Evolutionary conservation across 495 filamentous ascomycete species (phyloP).

Genomic region (Pyrenopolyporus hunteri): DNA sequence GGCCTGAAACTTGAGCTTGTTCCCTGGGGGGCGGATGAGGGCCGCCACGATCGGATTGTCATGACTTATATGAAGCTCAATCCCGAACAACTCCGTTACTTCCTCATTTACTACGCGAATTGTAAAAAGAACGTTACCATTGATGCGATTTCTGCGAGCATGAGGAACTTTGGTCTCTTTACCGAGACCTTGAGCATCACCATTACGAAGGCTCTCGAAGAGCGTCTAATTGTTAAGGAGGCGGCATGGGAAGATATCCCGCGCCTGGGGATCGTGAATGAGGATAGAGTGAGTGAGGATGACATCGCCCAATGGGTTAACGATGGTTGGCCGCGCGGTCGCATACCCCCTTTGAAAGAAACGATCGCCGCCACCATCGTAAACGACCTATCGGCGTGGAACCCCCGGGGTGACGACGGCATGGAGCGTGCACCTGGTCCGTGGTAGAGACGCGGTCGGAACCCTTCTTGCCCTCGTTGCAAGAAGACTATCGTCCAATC

Average conservation of each 20-base stretch:
- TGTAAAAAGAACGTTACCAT: constrained; percentile 41
- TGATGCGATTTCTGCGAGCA: constrained; percentile 22
- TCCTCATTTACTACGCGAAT: constrained; percentile 39
- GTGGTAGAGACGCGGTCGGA: not conserved
- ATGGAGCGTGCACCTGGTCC: not conserved
- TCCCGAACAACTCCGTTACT: constrained; percentile 45
- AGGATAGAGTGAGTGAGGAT: not conserved
- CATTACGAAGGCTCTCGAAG: constrained; percentile 27
- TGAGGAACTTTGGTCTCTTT: constrained; percentile 29
- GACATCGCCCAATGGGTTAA: not conserved
- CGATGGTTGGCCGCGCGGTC: constrained; percentile 16
- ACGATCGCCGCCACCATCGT: not conserved
- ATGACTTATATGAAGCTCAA: constrained; percentile 48
- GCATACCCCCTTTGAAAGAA: not conserved
- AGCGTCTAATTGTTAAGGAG: constrained; percentile 13
- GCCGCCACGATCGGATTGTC: constrained; percentile 44
- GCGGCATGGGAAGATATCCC: constrained; percentile 4
- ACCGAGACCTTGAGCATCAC: constrained; percentile 34
- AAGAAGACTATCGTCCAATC: not conserved
- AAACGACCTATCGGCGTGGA: not conserved
- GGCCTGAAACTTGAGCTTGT: constrained; percentile 37
- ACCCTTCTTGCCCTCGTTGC: not conserved
- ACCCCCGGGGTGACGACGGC: constrained; percentile 19
- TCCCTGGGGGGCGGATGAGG: constrained; percentile 44
- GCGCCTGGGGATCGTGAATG: constrained; percentile 32